Evolutionary conservation across 805 yeast genomes (phyloP), one percentile per base, ranked within the genome.

Genomic region (Pichia kluyveri): DNA sequence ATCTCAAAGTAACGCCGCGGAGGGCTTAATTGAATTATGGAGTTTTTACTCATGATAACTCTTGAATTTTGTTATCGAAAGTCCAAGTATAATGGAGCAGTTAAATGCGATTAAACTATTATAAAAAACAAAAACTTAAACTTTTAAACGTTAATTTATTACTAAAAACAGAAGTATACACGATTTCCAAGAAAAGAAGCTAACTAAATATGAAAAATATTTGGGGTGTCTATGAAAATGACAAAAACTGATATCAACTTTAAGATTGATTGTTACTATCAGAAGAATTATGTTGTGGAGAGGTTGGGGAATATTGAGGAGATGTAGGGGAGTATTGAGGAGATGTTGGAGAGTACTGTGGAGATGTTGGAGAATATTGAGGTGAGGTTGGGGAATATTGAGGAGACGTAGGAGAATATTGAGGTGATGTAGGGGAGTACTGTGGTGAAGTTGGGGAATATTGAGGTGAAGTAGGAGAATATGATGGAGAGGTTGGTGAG

Each of bases 401-500:
- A 49, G 88, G 88, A 5, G 80, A 72, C 0, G 88, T 80, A 18
- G 87, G 84, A 0, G 77, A 69, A 59, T 78, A 80, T 5, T 74
- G 66, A 48, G 79, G 79, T 0, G 75, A 69, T 0, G 79, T 74
- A 48, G 80, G 81, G 0, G 76, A 70, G 56, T 75, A 79, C 4
- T 68, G 55, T 57, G 86, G 79, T 6, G 82, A 72, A 0, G 87
- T 79, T 27, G 86, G 83, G 0, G 80, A 71, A 62, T 86, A 83
- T 6, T 71, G 62, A 49, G 90, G 90, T 4, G 80, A 75, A 0
- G 88, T 85, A 41, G 96, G 96, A 1, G 83, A 74, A 65, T 87
- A 88, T 1, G 72, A 61, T 86, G 96, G 97, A 0, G 91, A 82
- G 0, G 96, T 86, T 52, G 90, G 90, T 0, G 80, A 71, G 63